Evolutionary conservation across 306 rosid species (phyloP), one percentile per base, ranked within the genome.

Genomic region (Lablab purpureus): DNA sequence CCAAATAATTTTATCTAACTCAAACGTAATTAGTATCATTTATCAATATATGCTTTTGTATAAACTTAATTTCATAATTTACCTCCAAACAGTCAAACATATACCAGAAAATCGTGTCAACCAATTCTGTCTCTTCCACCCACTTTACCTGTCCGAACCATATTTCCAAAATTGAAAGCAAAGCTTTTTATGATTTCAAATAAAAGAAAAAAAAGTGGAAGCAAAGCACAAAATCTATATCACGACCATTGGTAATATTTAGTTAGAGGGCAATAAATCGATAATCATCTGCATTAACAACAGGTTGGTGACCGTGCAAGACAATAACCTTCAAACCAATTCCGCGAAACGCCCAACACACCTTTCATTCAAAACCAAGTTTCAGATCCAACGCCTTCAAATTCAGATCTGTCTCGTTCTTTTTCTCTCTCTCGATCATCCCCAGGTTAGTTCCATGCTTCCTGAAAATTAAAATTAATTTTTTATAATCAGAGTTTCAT

Each of bases 391-490:
- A 71, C 65, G 36, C 78, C 2, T 23, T 72, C 66, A 65, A 21
- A 46, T 76, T 83, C 86, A 78, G 83, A 83, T 83, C 86, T 79
- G 77, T 58, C 50, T 67, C 18, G 12, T 18, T 23, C 69, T 10
- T 10, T 4, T 43, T 11, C 13, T 43, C 15, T 50, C 18, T 62
- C 32, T 34, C 76, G 7, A 7, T 23, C 47, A 3, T 7, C 70
- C 17, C 43, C 83, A 83, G 96, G 91, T 87, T 14, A 54, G 54
- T 84, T 80, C 45, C 46, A 5, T 82, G 60, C 74, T 80, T 76
- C 25, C 3, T 78, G 55, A 43, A 15, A 12, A 7, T 4, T 58
- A 11, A 32, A 36, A 5, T 4, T 58, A 11, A 50, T 17, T 55
- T n/a, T n/a, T 30, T 40, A n/a, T 27, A 46, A 46, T 69, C 71